Evolutionary conservation across 2,329 filamentous ascomycete species (phyloP).

Genomic region (Calonectria ilicicola): DNA sequence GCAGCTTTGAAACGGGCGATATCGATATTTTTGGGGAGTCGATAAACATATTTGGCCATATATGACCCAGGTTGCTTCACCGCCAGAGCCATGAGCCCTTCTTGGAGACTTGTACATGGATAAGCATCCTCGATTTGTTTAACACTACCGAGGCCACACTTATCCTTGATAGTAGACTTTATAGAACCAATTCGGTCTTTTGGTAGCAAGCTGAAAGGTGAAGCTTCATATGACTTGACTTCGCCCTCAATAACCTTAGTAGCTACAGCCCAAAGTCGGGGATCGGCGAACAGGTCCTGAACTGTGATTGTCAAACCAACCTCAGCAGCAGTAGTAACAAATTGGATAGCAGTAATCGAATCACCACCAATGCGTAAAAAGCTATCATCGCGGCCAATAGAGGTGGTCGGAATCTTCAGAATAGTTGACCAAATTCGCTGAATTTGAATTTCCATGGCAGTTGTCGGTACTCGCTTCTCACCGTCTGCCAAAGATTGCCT

Average conservation of each 20-base stretch:
- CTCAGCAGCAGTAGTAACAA: conserved; percentile 16
- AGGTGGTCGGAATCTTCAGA: conserved; percentile 44
- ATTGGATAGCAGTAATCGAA: conserved; percentile 40
- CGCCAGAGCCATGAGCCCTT: conserved; percentile 46
- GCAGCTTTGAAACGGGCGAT: not conserved
- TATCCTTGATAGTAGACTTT: not conserved
- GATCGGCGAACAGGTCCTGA: conserved; percentile 19
- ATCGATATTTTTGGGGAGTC: not conserved
- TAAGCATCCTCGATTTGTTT: conserved; percentile 46
- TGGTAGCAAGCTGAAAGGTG: not conserved
- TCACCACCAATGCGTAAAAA: conserved; percentile 29
- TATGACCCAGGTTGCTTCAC: conserved; percentile 23
- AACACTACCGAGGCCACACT: not conserved
- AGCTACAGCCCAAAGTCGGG: conserved; percentile 6
- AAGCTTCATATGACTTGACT: not conserved
- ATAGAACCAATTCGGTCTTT: not conserved
- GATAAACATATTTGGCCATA: conserved; percentile 15
- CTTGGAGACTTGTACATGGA: conserved; percentile 51
- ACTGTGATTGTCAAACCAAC: conserved; percentile 13
- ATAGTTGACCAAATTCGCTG: conserved; percentile 45
- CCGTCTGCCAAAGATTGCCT: not conserved
- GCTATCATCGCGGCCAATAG: conserved; percentile 17
- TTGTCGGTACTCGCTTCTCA: not conserved
- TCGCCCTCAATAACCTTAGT: not conserved
- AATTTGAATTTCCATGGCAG: conserved; percentile 21